Evolutionary conservation across 2,329 filamentous ascomycete genomes (phyloP), one percentile per base, ranked within the genome.

Genomic region (Colletotrichum sp.): DNA sequence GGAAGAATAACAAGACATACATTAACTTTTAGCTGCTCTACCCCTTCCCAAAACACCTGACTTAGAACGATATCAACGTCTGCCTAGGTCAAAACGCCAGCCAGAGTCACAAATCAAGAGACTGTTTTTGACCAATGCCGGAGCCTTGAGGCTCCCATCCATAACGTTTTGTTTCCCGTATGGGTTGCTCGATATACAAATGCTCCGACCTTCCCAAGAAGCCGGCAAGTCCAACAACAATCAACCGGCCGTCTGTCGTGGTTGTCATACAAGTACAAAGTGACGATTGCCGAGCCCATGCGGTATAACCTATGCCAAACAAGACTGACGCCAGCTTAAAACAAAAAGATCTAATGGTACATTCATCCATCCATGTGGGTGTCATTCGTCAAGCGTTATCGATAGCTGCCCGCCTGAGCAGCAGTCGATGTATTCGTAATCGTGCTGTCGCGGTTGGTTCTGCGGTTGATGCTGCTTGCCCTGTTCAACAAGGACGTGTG

Each of bases 391-490:
- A 77, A 78, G 80, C 78, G 75, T 87, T 82, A 90, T 83, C 89
- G 85, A 81, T 89, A 89, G 73, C 83, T 81, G 77, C 86, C 84
- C 16, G 85, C 80, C 44, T 86, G 84, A 44, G 86, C 83, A 72
- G 86, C 83, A 21, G 85, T 83, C 34, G 88, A 86, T 57, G 85
- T 79, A 77, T 80, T 84, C 39, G 83, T 82, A 74, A 87, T 84
- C 71, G 83, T 84, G 78, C 86, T 87, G 71, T 88, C 87, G 69
- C 89, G 86, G 67, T 86, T 86, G 26, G 83, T 81, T 68, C 85
- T 81, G 78, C 87, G 82, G 76, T 84, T 87, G 70, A 90, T 81
- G 79, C 88, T 92, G 76, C 84, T 85, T 7, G 85, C 84, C 72
- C 90, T 86, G 74, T 83, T 85, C 44, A 89, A 81, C 75, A 87